A percentile compares a stretch with the other conserved stretches of the same genome.
Evolutionary conservation across 2,329 filamentous ascomycete species (phyloP).

Genomic region (Arthroderma sp.): DNA sequence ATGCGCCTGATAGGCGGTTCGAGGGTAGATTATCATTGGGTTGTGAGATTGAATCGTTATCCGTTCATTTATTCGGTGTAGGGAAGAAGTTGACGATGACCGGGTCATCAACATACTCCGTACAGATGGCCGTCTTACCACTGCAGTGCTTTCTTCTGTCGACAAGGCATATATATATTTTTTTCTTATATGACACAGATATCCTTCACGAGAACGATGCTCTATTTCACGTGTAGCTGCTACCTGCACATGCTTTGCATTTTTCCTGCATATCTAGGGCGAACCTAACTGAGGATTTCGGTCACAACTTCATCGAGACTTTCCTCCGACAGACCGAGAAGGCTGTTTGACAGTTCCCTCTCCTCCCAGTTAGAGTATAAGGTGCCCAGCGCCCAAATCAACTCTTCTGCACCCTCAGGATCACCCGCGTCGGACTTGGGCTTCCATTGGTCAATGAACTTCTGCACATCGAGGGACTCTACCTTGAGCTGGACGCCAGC

Average conservation of each 20-base stretch:
- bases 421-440: slow-evolving; percentile 1
- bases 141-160: neutral
- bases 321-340: slow-evolving; percentile 6
- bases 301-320: neutral
- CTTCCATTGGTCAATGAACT: slow-evolving; percentile 8
- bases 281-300: too few relatives aligned
- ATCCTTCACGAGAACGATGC: too few relatives aligned
- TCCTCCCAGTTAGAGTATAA: slow-evolving; percentile 9
- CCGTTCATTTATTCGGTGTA: neutral
- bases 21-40: neutral
- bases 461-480: neutral
- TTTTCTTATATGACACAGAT: neutral
- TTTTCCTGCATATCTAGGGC: too few relatives aligned
- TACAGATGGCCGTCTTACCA: neutral
- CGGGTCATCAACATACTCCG: neutral
- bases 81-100: neutral
- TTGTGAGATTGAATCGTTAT: neutral
- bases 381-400: slow-evolving; percentile 10
- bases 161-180: neutral
- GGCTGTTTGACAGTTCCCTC: slow-evolving; percentile 5
- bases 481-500: neutral
- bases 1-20: neutral
- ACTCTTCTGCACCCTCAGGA: neutral
- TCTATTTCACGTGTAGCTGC: too few relatives aligned
- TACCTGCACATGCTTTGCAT: too few relatives aligned